Evolutionary conservation across 495 filamentous ascomycete genomes (phyloP).

Genomic region (Daldinia bambusicola): DNA sequence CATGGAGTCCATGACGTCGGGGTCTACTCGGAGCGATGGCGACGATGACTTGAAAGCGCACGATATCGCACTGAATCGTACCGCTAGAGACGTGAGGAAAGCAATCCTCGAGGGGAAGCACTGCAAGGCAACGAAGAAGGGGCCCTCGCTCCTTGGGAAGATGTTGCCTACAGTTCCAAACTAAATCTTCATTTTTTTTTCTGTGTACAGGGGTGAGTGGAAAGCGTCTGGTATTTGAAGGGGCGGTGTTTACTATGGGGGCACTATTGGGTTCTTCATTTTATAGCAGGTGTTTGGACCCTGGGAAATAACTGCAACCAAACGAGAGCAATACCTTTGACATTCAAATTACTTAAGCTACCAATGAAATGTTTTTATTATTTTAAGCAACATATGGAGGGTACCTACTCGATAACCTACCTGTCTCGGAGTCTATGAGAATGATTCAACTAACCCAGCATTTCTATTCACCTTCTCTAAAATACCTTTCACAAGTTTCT

Average conservation of each 20-base stretch:
- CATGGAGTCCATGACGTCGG: constrained; percentile 50
- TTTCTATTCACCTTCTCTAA: background rate
- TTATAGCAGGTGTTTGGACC: background rate
- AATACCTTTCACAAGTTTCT: background rate
- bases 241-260: background rate
- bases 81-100: background rate
- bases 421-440: no score
- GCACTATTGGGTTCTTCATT: background rate
- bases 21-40: constrained; percentile 48
- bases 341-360: background rate
- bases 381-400: no score
- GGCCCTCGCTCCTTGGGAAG: constrained; percentile 24
- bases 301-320: background rate
- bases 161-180: constrained; percentile 22
- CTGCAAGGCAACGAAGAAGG: constrained; percentile 10
- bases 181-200: background rate
- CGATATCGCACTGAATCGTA: background rate
- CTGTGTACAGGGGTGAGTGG: no score
- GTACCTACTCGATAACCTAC: no score
- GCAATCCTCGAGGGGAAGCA: constrained; percentile 1
- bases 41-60: constrained; percentile 43
- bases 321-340: background rate
- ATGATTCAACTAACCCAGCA: background rate
- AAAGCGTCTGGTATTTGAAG: no score
- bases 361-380: background rate